phyloP scores from a whole-genome alignment of 106 monocot genomes.

The Agapanthus africanus region DNA sequence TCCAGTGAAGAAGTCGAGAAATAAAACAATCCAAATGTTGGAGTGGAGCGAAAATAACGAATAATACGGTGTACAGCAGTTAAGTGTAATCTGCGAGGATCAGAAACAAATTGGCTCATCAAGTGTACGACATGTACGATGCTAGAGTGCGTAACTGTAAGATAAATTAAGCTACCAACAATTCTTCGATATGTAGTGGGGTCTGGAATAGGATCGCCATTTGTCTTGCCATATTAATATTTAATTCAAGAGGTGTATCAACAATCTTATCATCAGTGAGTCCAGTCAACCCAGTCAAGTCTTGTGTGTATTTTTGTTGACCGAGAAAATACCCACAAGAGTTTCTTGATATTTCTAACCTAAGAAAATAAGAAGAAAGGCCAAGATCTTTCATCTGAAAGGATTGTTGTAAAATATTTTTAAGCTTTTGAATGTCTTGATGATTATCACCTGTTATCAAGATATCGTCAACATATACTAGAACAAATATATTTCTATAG shows the following conservation, averaged over 20 bases:
- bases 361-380: constrained; percentile 15
- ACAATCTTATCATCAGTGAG: not conserved
- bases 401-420: constrained; percentile 7
- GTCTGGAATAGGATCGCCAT: constrained; percentile 18
- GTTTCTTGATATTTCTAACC: constrained; percentile 5
- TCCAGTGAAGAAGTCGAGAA: not conserved
- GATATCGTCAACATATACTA: constrained; percentile 32
- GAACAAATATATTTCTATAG: not conserved
- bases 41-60: constrained; percentile 16
- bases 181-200: constrained; percentile 10
- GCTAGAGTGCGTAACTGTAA: not conserved
- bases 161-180: constrained; percentile 19
- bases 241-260: not conserved
- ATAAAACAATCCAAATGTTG: not conserved
- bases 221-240: not conserved
- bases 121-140: constrained; percentile 21
- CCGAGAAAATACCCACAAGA: constrained; percentile 10
- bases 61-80: constrained; percentile 18
- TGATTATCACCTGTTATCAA: constrained; percentile 18
- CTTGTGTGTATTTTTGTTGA: constrained; percentile 18
- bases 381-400: constrained; percentile 33
- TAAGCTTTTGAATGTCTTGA: not conserved
- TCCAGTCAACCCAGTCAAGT: not conserved
- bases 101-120: constrained; percentile 18
- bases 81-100: not conserved